Base-by-base conservation (phyloP, 768 basidiomycete species). In the Boletellus sp. region DNA sequence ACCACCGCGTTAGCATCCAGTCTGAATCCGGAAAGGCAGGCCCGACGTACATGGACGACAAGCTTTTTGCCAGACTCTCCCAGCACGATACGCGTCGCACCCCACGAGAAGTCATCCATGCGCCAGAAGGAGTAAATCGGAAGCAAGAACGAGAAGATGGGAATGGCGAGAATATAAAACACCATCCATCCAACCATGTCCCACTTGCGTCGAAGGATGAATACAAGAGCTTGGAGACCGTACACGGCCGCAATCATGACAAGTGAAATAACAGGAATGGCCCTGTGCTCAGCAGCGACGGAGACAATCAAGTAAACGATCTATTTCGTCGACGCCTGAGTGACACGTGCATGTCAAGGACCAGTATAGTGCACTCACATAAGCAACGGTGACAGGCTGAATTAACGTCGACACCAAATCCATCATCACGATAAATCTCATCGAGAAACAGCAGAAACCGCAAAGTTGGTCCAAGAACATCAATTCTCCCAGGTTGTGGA, bases 71-170 rank as follows among this genome's bases (percentile, higher is more conserved):
- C 95, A 26, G 85, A 79, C 70, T 98, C 95, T 55, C 94, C 94
- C 54, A 96, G 71, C 12, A 99, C 94, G 52, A 94, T 66, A 81
- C 91, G 89, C 1, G 94, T 95, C 22, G 79, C 77, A 79, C 93
- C 94, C 92, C 93, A 94, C 0, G 88, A 91, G 80, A 95, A 96
- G 70, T 95, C 93, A 67, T 95, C 94, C 94, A 97, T 96, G 57
- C 75, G 78, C 94, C 94, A 98, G 85, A 97, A 95, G 6, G 92
- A 94, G 67, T 93, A 94, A 12, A 96, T 73, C 4, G 93, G 94
- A 23, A 97, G 80, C 74, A 90, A 78, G 78, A 96, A 90, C 7
- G 92, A 93, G 74, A 95, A 96, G 37, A 83, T 80, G 4, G 94
- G 94, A 55, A 97, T 90, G 48, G 95, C 94, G 33, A 94, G 67